Evolutionary conservation across 345 rosid species (phyloP), one percentile per base, ranked within the genome.

Genomic region (Pugionium dolabratum): DNA sequence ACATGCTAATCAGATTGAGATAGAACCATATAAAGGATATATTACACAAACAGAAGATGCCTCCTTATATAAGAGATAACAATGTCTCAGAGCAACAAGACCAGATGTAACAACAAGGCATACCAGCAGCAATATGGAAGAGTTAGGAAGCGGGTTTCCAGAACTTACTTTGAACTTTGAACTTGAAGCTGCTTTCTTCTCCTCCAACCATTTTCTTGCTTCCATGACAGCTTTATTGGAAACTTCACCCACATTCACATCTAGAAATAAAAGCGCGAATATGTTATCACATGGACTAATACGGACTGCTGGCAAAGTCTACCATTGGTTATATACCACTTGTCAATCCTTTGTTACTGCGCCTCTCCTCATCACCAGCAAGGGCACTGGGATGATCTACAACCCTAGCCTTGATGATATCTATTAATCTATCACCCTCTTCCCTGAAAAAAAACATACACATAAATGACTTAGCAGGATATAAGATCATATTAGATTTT

Each of bases 201-300:
- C 84, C 76, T 84, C 83, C 18, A 86, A 67, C 96, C 96, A 90
- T 62, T 79, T 88, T 64, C 78, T 88, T 45, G 97, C 96, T 84
- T 90, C 95, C 68, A 51, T 66, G 56, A 85, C 80, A 77, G 86
- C 87, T 70, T 77, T 54, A 69, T 48, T 73, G 67, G 81, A 62
- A 62, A 69, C 65, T 62, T 79, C 86, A 75, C 82, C 81, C 59
- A 48, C 66, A 68, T 68, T 79, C 34, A 62, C 77, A 71, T 82
- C 92, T 86, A 80, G 31, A 74, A 72, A 59, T 8, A 54, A 70
- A 75, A 62, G 5, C 9, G 2, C 48, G 33, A 41, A 62, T 57
- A 55, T 63, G 66, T 74, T 62, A 68, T 61, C 26, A 74, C 52
- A 49, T 34, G 53, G 31, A 47, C 39, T 48, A 36, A 56, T 32